A percentile compares a stretch with the other conserved stretches of the same genome.
Conservation (phyloP, 1,139 yeast genomes). For the Nakaseomyces glabratus region DNA sequence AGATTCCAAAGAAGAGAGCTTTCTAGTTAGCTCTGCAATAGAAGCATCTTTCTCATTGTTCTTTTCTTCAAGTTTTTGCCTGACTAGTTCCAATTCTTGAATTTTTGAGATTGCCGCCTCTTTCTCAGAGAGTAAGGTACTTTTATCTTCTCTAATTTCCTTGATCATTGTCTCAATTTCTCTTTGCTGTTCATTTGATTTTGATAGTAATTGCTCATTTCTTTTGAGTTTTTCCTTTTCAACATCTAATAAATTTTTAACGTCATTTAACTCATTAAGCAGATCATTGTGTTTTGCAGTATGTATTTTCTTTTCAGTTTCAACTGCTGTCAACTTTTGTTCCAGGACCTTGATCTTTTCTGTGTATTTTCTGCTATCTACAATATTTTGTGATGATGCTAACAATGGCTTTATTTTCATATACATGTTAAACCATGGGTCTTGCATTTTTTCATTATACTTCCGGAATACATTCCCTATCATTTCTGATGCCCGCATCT, state of each 20-base stretch:
- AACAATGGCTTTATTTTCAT: constrained; percentile 68
- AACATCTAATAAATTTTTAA: constrained; percentile 27
- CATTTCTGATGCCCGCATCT: constrained; percentile 63
- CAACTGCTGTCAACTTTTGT: constrained; percentile 29
- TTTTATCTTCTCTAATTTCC: constrained; percentile 24
- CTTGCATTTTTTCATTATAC: constrained; percentile 48
- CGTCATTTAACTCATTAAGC: constrained; percentile 33
- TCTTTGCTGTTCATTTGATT: constrained; percentile 14
- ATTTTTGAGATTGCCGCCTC: constrained; percentile 27
- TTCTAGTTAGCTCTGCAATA: not conserved
- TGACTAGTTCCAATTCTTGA: constrained; percentile 17
- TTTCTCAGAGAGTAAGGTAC: constrained; percentile 21
- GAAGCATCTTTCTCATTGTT: constrained; percentile 1
- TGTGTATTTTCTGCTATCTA: constrained; percentile 46
- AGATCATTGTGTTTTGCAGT: constrained; percentile 29
- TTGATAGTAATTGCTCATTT: constrained; percentile 23
- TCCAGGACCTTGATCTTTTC: constrained; percentile 53
- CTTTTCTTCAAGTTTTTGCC: constrained; percentile 16
- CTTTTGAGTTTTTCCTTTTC: constrained; percentile 20
- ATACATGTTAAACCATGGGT: constrained; percentile 78
- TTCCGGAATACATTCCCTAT: constrained; percentile 54
- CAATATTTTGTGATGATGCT: constrained; percentile 53
- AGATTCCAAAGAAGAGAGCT: not conserved
- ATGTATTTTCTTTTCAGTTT: constrained; percentile 30
- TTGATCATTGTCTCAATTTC: constrained; percentile 24